Evolutionary conservation across 1,284 basidiomycete genomes (phyloP).

Genomic region (Puccinia horiana): DNA sequence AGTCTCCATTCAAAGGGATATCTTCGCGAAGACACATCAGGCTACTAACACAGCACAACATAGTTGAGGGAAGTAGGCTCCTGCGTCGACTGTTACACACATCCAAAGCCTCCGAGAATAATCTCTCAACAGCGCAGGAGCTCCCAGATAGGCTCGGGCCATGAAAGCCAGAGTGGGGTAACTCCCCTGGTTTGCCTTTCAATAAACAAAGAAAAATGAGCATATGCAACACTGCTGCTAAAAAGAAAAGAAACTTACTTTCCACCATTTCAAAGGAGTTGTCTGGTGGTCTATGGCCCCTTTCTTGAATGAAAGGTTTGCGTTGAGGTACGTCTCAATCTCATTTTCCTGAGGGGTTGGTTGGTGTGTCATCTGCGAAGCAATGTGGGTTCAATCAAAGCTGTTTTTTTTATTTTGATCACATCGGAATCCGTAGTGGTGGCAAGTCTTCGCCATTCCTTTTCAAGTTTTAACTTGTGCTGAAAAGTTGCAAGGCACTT

Average conservation of each 20-base stretch:
- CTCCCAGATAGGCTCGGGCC: background rate
- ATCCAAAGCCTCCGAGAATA: slow-evolving; percentile 15
- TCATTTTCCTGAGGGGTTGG: background rate
- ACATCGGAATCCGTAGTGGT: background rate
- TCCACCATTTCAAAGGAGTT: slow-evolving; percentile 4
- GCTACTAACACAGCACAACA: background rate
- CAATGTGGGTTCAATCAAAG: background rate
- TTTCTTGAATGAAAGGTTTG: background rate
- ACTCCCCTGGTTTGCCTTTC: background rate
- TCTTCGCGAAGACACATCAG: slow-evolving; percentile 25
- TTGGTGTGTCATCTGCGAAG: background rate
- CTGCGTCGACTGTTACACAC: slow-evolving; percentile 10
- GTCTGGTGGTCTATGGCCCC: background rate
- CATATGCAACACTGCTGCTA: background rate
- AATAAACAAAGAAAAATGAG: background rate
- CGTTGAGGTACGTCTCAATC: background rate
- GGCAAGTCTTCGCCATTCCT: background rate
- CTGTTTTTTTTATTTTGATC: background rate
- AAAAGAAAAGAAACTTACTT: background rate
- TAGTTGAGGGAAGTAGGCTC: background rate
- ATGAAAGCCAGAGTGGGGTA: background rate
- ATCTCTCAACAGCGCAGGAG: slow-evolving; percentile 9
- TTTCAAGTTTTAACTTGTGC: too few species aligned
- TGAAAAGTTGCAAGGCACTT: background rate
- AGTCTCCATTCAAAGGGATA: background rate